Percentiles rank a stretch among this genome's conserved stretches.
Conservation (phyloP, 768 basidiomycete species). For the Pleurotus djamor region DNA sequence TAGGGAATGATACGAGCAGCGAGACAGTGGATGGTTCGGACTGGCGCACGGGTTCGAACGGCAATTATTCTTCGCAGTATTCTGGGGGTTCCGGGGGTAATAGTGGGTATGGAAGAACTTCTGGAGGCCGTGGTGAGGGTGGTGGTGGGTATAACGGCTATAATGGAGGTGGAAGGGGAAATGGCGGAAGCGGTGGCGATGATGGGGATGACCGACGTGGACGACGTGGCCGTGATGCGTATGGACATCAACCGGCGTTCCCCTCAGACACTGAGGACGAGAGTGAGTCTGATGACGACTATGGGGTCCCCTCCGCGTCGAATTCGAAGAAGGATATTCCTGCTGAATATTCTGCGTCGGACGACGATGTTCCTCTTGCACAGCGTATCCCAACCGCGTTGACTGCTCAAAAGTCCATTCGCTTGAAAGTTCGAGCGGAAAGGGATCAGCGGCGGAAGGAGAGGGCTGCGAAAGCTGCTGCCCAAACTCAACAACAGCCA, state of each 20-base stretch:
- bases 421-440: conserved; percentile 69
- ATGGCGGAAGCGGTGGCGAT: conserved; percentile 26
- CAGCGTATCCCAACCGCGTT: conserved; percentile 81
- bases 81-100: conserved; percentile 8
- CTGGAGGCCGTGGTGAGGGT: conserved; percentile 3
- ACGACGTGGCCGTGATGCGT: conserved; percentile 16
- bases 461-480: conserved; percentile 28
- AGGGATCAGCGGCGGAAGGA: conserved; percentile 54
- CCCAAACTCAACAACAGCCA: conserved; percentile 14
- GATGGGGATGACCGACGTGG: conserved; percentile 36
- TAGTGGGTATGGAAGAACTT: conserved; percentile 11
- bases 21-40: conserved; percentile 23
- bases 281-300: conserved; percentile 37
- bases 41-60: conserved; percentile 11
- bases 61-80: conserved; percentile 11
- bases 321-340: conserved; percentile 9
- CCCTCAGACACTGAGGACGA: conserved; percentile 38
- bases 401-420: conserved; percentile 78
- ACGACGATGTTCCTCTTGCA: conserved; percentile 86
- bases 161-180: conserved; percentile 10
- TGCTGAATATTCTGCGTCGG: conserved; percentile 31
- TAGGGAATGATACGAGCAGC: conserved; percentile 8
- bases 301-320: conserved; percentile 19
- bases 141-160: conserved; percentile 17
- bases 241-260: conserved; percentile 30